Conservation (phyloP, 2,329 filamentous ascomycete species). For the Colletotrichum echinochloae region DNA sequence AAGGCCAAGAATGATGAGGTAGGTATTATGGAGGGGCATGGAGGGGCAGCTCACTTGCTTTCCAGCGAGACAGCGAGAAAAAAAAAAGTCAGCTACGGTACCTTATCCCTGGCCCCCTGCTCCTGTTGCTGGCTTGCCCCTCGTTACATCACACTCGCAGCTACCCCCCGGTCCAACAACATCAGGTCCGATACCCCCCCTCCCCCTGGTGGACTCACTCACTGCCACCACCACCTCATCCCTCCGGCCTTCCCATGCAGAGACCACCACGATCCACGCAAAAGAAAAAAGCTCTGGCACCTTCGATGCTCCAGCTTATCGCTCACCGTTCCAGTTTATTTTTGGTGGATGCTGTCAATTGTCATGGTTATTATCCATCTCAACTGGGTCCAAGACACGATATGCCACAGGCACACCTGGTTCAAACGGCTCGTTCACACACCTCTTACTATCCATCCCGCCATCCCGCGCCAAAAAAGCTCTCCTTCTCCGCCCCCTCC, state of each 20-base stretch:
- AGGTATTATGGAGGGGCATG: constrained; percentile 35
- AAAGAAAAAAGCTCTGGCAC: constrained; percentile 26
- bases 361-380: constrained; percentile 17
- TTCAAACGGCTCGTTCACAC: constrained; percentile 26
- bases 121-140: constrained; percentile 34
- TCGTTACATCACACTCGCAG: constrained; percentile 39
- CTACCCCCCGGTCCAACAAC: constrained; percentile 34
- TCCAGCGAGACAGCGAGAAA: constrained; percentile 24
- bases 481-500: not conserved
- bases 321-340: constrained; percentile 36
- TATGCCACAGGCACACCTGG: constrained; percentile 25
- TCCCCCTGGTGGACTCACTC: constrained; percentile 13
- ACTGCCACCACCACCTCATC: constrained; percentile 13
- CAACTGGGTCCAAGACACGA: constrained; percentile 36
- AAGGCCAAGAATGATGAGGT: constrained; percentile 19
- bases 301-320: constrained; percentile 16
- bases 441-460: constrained; percentile 19
- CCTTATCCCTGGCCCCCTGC: constrained; percentile 32
- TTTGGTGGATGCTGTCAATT: constrained; percentile 22
- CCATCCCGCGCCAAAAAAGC: constrained; percentile 17
- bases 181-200: constrained; percentile 34
- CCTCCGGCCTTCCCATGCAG: constrained; percentile 2
- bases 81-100: constrained; percentile 39
- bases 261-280: constrained; percentile 23
- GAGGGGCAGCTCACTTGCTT: constrained; percentile 34